Evolutionary conservation across 2,329 filamentous ascomycete species (phyloP), one percentile per base, ranked within the genome.

Genomic region (Neonectria neomacrospora): DNA sequence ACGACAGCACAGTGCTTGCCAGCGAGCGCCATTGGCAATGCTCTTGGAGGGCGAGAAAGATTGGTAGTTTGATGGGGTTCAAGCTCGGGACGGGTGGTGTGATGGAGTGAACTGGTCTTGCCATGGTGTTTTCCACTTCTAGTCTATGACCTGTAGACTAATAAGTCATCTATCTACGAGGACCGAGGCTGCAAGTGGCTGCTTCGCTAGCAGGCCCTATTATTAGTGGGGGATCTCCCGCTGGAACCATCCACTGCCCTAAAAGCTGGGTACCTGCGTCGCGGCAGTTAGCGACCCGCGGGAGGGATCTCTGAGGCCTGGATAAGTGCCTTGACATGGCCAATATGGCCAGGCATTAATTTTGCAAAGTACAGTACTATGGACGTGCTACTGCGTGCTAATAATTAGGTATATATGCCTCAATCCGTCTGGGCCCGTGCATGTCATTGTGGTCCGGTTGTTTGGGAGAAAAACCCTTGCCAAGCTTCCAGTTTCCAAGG

Each of bases 1-100:
- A 91, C 91, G 54, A 94, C 82, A 73, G 91, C 81, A 75, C 82
- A 85, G 63, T 80, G 82, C 66, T 85, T 85, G 60, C 83, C 82
- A 44, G 71, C 72, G 58, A 87, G 73, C 23, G 73, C 61, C 71
- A 77, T 73, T 61, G 61, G 10, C 2, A 9, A 26, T 30, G 42
- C 11, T 48, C 22, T 16, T 18, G 52, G 51, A 6, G 10, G 41
- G 14, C 14, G 20, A 53, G n/a, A 34, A 50, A 14, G 45, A 30
- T 48, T 48, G 45, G 45, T 12, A n/a, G 7, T 20, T 20, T 12
- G 44, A n/a, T 22, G 42, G 16, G 20, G n/a, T 34, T 37, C 14
- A 37, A 45, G 47, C 30, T 51, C 37, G 51, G 53, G 45, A 55
- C 59, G 52, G 37, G 23, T 32, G 16, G 58, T 50, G 54, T 34